These are phyloP conservation scores for Fusarium sp. DNA, from an alignment of 2,329 filamentous ascomycete genomes.

Conservation along the genomic window DNA sequence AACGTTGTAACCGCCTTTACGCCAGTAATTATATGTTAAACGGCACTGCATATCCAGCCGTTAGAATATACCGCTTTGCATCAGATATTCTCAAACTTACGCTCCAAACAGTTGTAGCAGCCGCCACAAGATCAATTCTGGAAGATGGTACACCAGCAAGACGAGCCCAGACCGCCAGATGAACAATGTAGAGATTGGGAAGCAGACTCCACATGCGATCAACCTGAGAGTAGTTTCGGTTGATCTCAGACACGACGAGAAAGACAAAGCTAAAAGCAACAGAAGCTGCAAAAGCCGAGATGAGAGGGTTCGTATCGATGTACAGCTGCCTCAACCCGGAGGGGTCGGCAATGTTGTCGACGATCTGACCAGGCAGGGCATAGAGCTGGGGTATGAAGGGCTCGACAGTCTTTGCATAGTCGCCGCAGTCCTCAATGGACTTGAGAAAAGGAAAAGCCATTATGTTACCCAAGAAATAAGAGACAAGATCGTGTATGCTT, in stretches of 20 bases:
- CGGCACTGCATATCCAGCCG: slow-evolving; percentile 66
- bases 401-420: slow-evolving; percentile 79
- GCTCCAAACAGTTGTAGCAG: slow-evolving; percentile 82
- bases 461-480: slow-evolving; percentile 32
- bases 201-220: slow-evolving; percentile 93
- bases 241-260: slow-evolving; percentile 83
- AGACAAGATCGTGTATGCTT: background rate
- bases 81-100: slow-evolving; percentile 60
- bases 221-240: slow-evolving; percentile 96
- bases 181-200: slow-evolving; percentile 86
- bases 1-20: slow-evolving; percentile 88
- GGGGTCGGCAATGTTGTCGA: slow-evolving; percentile 69
- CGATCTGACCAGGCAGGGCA: slow-evolving; percentile 74
- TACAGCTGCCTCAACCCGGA: slow-evolving; percentile 79
- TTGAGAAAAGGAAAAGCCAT: slow-evolving; percentile 82
- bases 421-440: slow-evolving; percentile 78
- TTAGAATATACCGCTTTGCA: slow-evolving; percentile 13
- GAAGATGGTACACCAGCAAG: slow-evolving; percentile 76
- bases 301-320: slow-evolving; percentile 84
- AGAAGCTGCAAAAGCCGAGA: slow-evolving; percentile 79
- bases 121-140: slow-evolving; percentile 78
- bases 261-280: slow-evolving; percentile 78
- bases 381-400: slow-evolving; percentile 80
- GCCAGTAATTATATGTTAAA: slow-evolving; percentile 96
- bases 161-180: slow-evolving; percentile 87